Evolutionary conservation across 1,284 basidiomycete genomes (phyloP).

Genomic region (Schizopora paradoxa): DNA sequence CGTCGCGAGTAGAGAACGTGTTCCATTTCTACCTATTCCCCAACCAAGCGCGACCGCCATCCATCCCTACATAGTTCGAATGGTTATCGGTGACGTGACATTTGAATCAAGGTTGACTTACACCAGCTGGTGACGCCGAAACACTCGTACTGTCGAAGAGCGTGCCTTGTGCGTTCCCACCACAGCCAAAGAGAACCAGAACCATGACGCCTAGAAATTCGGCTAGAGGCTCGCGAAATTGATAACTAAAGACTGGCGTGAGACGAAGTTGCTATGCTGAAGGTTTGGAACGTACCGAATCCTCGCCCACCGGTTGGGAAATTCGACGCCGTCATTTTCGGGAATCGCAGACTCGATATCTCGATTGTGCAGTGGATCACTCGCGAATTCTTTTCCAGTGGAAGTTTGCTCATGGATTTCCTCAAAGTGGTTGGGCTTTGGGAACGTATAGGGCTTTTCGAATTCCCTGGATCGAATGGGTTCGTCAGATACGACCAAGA

Average conservation of each 20-base stretch:
- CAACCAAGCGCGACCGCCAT: slow-evolving; percentile 61
- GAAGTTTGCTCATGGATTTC: no score
- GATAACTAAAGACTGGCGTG: slow-evolving; percentile 28
- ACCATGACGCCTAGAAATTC: slow-evolving; percentile 68
- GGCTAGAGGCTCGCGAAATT: slow-evolving; percentile 56
- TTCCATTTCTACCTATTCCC: slow-evolving; percentile 46
- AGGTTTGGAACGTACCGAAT: slow-evolving; percentile 16
- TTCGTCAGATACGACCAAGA: no score
- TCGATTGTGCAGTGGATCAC: no score
- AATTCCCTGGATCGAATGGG: no score
- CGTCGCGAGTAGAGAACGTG: slow-evolving; percentile 4
- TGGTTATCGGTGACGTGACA: not conserved
- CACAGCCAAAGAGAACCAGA: slow-evolving; percentile 60
- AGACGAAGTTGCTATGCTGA: no score
- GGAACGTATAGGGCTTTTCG: no score
- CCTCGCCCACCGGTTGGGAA: slow-evolving; percentile 12
- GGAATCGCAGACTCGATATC: no score
- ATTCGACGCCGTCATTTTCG: no score
- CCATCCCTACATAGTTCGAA: slow-evolving; percentile 38
- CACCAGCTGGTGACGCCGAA: slow-evolving; percentile 51
- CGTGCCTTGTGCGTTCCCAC: slow-evolving; percentile 58
- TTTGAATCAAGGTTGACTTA: slow-evolving; percentile 33
- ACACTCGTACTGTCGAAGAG: slow-evolving; percentile 50
- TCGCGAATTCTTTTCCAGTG: no score
- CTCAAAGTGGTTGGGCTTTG: no score